Evolutionary conservation across 1,139 yeast species (phyloP).

Genomic region (Debaryomycetaceae sp.): DNA sequence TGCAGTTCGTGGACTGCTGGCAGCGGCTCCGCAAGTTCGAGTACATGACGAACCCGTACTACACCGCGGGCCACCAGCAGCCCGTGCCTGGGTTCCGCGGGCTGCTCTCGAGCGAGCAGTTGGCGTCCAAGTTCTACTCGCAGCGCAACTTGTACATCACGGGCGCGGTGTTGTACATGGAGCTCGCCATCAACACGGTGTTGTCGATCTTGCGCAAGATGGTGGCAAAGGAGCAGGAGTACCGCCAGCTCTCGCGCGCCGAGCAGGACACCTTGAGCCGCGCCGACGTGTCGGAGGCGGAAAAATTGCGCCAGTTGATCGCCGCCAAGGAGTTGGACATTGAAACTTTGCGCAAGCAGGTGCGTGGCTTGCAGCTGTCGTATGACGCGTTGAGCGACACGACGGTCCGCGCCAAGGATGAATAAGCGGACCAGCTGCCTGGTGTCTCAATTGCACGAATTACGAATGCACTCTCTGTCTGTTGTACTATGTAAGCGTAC

Average conservation of each 20-base stretch:
- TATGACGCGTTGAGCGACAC: constrained; percentile 41
- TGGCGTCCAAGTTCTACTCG: constrained; percentile 58
- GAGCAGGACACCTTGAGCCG: constrained; percentile 16
- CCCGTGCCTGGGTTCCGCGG: constrained; percentile 7
- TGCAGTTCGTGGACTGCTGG: constrained; percentile 60
- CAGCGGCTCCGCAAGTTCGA: constrained; percentile 37
- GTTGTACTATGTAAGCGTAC: too few relatives aligned
- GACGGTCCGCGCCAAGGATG: constrained; percentile 10
- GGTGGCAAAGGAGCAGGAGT: constrained; percentile 51
- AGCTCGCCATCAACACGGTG: constrained; percentile 55
- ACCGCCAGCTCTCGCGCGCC: constrained; percentile 22
- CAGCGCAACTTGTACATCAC: constrained; percentile 69
- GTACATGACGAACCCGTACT: constrained; percentile 23
- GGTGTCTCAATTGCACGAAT: too few relatives aligned
- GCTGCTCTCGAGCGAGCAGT: constrained; percentile 24
- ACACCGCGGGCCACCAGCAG: constrained; percentile 11
- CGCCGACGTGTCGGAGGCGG: constrained; percentile 22
- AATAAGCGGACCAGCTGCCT: constrained; percentile 8
- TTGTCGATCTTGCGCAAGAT: constrained; percentile 52
- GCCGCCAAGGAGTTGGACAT: constrained; percentile 45
- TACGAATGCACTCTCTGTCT: too few relatives aligned
- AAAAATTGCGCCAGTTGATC: constrained; percentile 39
- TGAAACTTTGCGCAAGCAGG: constrained; percentile 48
- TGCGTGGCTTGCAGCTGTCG: constrained; percentile 47
- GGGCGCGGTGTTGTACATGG: constrained; percentile 64